Evolutionary conservation across 805 yeast genomes (phyloP).

Genomic region (Candida nitratophila): DNA sequence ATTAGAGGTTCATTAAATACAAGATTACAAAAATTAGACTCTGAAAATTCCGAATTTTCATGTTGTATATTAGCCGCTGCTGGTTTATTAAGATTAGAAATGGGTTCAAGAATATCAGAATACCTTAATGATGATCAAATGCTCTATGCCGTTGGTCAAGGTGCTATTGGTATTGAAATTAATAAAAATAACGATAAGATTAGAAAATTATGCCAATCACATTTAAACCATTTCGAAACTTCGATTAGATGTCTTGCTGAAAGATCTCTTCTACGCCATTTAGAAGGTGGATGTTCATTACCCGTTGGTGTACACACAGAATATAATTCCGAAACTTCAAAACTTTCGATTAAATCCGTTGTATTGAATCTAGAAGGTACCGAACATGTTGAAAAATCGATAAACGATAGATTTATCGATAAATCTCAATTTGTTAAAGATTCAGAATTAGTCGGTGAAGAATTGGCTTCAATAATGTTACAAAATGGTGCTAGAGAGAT

Average conservation of each 20-base stretch:
- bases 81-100: slow-evolving; percentile 69
- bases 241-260: slow-evolving; percentile 81
- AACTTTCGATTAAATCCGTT: slow-evolving; percentile 54
- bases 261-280: slow-evolving; percentile 73
- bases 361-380: slow-evolving; percentile 84
- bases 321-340: slow-evolving; percentile 33
- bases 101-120: slow-evolving; percentile 70
- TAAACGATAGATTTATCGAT: slow-evolving; percentile 48
- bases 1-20: slow-evolving; percentile 84
- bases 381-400: slow-evolving; percentile 57
- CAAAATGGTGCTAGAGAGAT: slow-evolving; percentile 78
- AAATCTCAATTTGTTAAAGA: slow-evolving; percentile 37
- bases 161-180: slow-evolving; percentile 92
- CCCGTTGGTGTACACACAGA: slow-evolving; percentile 86
- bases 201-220: slow-evolving; percentile 46
- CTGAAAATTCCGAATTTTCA: slow-evolving; percentile 42
- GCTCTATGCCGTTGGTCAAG: slow-evolving; percentile 99
- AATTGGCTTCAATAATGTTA: slow-evolving; percentile 60
- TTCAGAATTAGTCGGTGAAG: slow-evolving; percentile 63
- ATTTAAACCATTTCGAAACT: slow-evolving; percentile 57
- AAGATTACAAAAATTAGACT: slow-evolving; percentile 75
- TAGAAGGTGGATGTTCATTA: slow-evolving; percentile 98
- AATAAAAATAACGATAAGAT: slow-evolving; percentile 59
- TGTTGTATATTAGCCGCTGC: slow-evolving; percentile 91
- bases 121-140: slow-evolving; percentile 67